These are phyloP conservation scores for Sporothrix variecibatus DNA, from an alignment of 2,329 filamentous ascomycete genomes.

Conservation along the genomic window DNA sequence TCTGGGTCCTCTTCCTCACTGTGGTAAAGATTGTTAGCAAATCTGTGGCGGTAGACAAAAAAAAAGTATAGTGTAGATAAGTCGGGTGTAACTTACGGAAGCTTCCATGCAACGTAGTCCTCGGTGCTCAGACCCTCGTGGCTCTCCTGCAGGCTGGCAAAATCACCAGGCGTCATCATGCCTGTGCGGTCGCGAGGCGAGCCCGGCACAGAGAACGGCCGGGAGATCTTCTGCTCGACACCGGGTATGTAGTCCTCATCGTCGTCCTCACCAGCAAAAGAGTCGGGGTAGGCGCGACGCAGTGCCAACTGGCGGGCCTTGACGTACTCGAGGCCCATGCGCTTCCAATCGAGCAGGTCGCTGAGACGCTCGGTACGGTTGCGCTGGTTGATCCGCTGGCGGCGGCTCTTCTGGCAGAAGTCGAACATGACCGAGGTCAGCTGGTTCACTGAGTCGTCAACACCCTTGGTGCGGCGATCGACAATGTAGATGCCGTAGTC, in stretches of 20 bases:
- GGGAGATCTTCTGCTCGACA: conserved; percentile 91
- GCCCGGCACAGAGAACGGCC: conserved; percentile 90
- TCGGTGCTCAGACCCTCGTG: conserved; percentile 91
- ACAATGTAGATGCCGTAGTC: conserved; percentile 99
- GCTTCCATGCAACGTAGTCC: conserved; percentile 97
- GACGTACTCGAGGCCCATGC: conserved; percentile 99
- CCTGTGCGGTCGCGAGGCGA: conserved; percentile 87
- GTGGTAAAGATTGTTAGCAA: conserved; percentile 37
- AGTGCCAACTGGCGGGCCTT: conserved; percentile 93
- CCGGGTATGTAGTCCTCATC: conserved; percentile 90
- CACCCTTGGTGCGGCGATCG: conserved; percentile 89
- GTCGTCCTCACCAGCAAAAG: conserved; percentile 79
- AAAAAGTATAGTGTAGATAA: not conserved
- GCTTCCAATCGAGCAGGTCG: conserved; percentile 96
- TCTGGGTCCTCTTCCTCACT: conserved; percentile 93
- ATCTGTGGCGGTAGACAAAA: conserved; percentile 9
- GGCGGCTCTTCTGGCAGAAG: conserved; percentile 87
- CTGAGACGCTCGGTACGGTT: conserved; percentile 95
- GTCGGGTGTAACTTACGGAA: conserved; percentile 71
- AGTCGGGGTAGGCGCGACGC: conserved; percentile 84
- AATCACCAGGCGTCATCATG: conserved; percentile 99
- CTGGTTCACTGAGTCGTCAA: conserved; percentile 97
- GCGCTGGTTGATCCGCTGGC: conserved; percentile 97
- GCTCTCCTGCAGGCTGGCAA: conserved; percentile 92
- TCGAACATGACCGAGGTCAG: conserved; percentile 91